Conservation (phyloP, 176 grass and related monocot species). For the Thalia dealbata region DNA sequence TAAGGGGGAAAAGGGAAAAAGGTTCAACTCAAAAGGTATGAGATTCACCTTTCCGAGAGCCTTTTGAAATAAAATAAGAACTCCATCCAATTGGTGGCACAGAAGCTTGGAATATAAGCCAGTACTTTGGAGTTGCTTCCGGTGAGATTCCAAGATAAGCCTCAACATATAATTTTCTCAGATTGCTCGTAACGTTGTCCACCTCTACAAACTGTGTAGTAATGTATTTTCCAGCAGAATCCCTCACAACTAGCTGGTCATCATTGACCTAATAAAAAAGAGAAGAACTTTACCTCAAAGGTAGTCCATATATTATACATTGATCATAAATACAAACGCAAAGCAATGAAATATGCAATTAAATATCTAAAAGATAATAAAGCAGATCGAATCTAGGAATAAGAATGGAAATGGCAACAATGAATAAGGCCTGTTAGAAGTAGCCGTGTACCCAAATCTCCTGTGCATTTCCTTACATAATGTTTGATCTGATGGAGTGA, state of each 20-base stretch:
- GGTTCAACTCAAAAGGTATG: slow-evolving; percentile 4
- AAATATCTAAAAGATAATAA: not conserved
- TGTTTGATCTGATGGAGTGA: too few relatives aligned
- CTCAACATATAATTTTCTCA: slow-evolving; percentile 77
- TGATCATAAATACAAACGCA: not conserved
- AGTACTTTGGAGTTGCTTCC: slow-evolving; percentile 55
- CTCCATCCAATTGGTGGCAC: slow-evolving; percentile 83
- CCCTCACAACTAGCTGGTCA: slow-evolving; percentile 47
- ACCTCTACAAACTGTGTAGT: slow-evolving; percentile 64
- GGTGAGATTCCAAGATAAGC: slow-evolving; percentile 67
- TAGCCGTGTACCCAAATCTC: too few relatives aligned
- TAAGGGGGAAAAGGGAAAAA: not conserved
- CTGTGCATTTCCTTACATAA: too few relatives aligned
- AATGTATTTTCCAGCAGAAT: slow-evolving; percentile 50
- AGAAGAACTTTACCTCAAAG: slow-evolving; percentile 3
- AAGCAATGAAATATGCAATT: not conserved
- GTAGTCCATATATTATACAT: not conserved
- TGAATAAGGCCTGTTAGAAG: too few relatives aligned
- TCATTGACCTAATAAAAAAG: slow-evolving; percentile 56
- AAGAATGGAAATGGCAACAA: not conserved
- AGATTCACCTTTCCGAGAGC: slow-evolving; percentile 35
- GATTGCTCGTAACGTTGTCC: slow-evolving; percentile 46
- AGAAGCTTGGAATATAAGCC: slow-evolving; percentile 74
- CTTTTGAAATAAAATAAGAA: slow-evolving; percentile 60
- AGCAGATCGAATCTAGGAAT: not conserved